These are phyloP conservation scores for Cyclocybe cylindracea DNA, from an alignment of 768 basidiomycete species.

Conservation along the genomic window DNA sequence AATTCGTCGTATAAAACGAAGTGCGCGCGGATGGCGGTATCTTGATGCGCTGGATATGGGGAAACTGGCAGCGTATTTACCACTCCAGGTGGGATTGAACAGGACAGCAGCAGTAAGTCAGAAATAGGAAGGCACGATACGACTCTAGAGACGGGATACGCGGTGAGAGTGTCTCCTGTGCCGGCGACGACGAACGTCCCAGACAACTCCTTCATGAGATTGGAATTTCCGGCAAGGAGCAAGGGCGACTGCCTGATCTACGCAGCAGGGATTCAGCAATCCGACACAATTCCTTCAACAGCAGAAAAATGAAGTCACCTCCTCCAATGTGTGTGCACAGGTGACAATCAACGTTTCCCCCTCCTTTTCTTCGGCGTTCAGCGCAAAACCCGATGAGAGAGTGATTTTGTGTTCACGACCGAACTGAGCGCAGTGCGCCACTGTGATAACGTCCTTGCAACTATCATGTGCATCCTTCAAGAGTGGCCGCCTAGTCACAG, in stretches of 20 bases:
- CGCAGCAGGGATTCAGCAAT: slow-evolving; percentile 3
- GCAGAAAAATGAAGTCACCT: slow-evolving; percentile 35
- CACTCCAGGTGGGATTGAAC: slow-evolving; percentile 18
- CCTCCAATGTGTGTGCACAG: slow-evolving; percentile 66
- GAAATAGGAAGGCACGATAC: slow-evolving; percentile 59
- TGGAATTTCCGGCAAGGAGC: slow-evolving; percentile 12
- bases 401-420: slow-evolving; percentile 42
- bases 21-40: slow-evolving; percentile 51
- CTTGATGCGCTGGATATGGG: slow-evolving; percentile 56
- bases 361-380: slow-evolving; percentile 31
- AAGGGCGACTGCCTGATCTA: slow-evolving; percentile 30
- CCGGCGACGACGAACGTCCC: slow-evolving; percentile 49
- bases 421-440: slow-evolving; percentile 52
- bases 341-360: slow-evolving; percentile 44
- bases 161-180: slow-evolving; percentile 28
- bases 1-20: slow-evolving; percentile 45
- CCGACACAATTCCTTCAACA: not conserved
- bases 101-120: slow-evolving; percentile 53
- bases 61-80: slow-evolving; percentile 56
- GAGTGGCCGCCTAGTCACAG: slow-evolving; percentile 23
- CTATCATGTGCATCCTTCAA: slow-evolving; percentile 16
- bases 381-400: slow-evolving; percentile 58
- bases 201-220: slow-evolving; percentile 19
- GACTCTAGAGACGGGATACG: slow-evolving; percentile 43
- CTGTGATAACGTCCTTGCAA: slow-evolving; percentile 40